phyloP scores from a whole-genome alignment of 208 protist genomes.

The Trypanosomatidae sp. region DNA sequence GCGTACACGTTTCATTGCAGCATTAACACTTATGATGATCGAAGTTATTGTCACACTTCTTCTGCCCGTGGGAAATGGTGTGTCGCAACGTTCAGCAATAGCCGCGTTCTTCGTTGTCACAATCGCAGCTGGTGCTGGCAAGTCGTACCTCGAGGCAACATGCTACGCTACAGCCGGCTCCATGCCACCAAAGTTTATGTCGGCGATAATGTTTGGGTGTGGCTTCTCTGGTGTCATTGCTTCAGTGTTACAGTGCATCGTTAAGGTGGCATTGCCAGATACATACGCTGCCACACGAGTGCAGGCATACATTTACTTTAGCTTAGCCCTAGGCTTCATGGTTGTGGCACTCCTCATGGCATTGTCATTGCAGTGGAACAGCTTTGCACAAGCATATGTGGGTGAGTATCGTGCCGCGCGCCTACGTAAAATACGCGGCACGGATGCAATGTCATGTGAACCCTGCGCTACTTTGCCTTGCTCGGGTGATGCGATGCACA shows the following conservation, averaged over 20 bases:
- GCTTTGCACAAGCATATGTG: constrained; percentile 49
- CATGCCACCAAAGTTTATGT: constrained; percentile 76
- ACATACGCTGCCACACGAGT: constrained; percentile 17
- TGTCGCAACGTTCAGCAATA: constrained; percentile 42
- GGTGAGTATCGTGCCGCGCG: constrained; percentile 28
- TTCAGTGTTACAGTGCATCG: constrained; percentile 68
- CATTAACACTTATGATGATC: constrained; percentile 43
- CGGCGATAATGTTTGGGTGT: constrained; percentile 79
- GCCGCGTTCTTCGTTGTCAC: constrained; percentile 44
- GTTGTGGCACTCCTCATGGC: constrained; percentile 26
- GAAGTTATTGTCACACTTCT: constrained; percentile 51
- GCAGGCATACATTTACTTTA: constrained; percentile 74
- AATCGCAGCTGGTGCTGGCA: constrained; percentile 40
- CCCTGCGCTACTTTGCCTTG: too few species aligned
- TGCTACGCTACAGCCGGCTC: constrained; percentile 69
- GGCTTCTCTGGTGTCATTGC: constrained; percentile 56
- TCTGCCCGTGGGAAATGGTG: constrained; percentile 17
- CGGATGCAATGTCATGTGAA: too few species aligned
- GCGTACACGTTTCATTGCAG: constrained; percentile 23
- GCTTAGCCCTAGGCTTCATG: constrained; percentile 50
- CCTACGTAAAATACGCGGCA: too few species aligned
- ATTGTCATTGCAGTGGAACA: constrained; percentile 41
- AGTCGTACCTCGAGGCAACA: constrained; percentile 72
- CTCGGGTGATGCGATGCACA: too few species aligned
- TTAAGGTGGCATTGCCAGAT: constrained; percentile 54